A percentile compares a stretch with the other conserved stretches of the same genome.
These are phyloP conservation scores for Nakaseomyces sp. DNA, from an alignment of 1,139 yeast genomes.

Conservation along the genomic window DNA sequence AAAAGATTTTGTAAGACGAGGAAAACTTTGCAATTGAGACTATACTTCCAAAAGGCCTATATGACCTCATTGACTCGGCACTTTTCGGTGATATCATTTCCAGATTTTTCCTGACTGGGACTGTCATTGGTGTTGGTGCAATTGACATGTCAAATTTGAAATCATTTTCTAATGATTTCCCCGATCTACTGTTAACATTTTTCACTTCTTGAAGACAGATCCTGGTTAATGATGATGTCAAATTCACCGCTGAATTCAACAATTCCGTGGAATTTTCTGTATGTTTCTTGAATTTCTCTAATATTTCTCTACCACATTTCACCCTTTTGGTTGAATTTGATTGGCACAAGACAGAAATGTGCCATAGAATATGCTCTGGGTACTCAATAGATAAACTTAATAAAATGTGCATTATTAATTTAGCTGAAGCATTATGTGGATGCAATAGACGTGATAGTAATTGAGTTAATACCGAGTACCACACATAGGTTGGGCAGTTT, in stretches of 20 bases:
- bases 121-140: constrained; percentile 61
- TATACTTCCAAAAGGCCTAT: constrained; percentile 48
- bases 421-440: constrained; percentile 47
- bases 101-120: constrained; percentile 72
- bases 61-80: constrained; percentile 37
- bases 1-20: constrained; percentile 43
- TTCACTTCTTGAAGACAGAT: constrained; percentile 29
- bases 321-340: constrained; percentile 56
- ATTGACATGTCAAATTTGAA: constrained; percentile 40
- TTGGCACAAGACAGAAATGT: constrained; percentile 61
- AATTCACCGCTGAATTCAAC: constrained; percentile 16
- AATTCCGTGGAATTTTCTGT: constrained; percentile 12
- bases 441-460: constrained; percentile 72
- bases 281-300: constrained; percentile 25
- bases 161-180: constrained; percentile 38
- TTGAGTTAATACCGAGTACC: constrained; percentile 86
- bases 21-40: constrained; percentile 51
- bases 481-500: constrained; percentile 51
- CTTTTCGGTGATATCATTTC: constrained; percentile 54
- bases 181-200: constrained; percentile 25
- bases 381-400: constrained; percentile 51
- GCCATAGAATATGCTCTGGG: constrained; percentile 83
- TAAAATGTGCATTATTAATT: constrained; percentile 49
- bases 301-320: constrained; percentile 43
- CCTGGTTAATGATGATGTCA: constrained; percentile 25